These are phyloP conservation scores for Phytophthora tubulina DNA, from an alignment of 352 stramenopile genomes.

Conservation along the genomic window DNA sequence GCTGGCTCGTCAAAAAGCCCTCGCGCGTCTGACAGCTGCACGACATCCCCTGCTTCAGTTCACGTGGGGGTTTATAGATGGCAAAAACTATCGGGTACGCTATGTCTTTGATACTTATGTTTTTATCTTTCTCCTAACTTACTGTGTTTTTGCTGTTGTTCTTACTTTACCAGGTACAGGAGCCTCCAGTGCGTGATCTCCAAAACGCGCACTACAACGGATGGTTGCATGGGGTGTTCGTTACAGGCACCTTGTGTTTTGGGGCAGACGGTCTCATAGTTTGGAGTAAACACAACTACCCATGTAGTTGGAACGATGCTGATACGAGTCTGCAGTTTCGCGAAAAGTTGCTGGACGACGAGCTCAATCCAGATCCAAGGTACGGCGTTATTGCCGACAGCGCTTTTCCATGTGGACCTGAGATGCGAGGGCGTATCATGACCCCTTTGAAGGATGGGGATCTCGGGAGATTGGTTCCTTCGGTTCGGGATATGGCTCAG, in stretches of 20 bases:
- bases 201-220: conserved; percentile 14
- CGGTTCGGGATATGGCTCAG: background rate
- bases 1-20: background rate
- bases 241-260: background rate
- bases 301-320: conserved; percentile 3
- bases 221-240: background rate
- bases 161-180: background rate
- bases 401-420: conserved; percentile 2
- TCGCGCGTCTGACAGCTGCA: background rate
- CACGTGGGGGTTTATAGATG: conserved; percentile 11
- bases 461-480: background rate
- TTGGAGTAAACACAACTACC: background rate
- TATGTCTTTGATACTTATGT: background rate
- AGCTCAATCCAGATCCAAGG: background rate
- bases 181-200: background rate
- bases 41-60: background rate
- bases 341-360: background rate
- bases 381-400: background rate
- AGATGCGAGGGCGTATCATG: conserved; percentile 3
- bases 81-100: conserved; percentile 2
- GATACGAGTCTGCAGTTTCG: conserved; percentile 5
- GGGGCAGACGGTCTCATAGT: background rate
- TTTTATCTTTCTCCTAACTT: background rate
- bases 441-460: background rate
- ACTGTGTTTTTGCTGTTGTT: background rate